Percentiles rank a stretch among this genome's conserved stretches.
Evolutionary conservation across 2,329 filamentous ascomycete species (phyloP).

Genomic region (Ophiostoma australiae): DNA sequence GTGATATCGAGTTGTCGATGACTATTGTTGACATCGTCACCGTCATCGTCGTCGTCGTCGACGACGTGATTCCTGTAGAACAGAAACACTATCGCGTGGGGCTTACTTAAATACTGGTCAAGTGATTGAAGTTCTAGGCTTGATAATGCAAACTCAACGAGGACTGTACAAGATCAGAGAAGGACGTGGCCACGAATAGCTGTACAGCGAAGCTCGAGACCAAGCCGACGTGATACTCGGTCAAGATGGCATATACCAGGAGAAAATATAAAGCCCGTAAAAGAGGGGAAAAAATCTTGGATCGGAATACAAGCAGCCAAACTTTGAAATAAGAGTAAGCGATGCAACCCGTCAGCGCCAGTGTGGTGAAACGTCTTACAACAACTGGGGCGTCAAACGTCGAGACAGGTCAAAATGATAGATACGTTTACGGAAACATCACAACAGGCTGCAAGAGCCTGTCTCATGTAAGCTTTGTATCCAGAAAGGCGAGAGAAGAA

Average conservation of each 20-base stretch:
- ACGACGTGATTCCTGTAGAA: background rate
- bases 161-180: background rate
- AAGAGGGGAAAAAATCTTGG: too few relatives aligned
- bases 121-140: too few relatives aligned
- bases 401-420: background rate
- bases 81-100: too few relatives aligned
- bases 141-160: too few relatives aligned
- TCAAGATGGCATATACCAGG: too few relatives aligned
- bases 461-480: background rate
- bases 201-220: background rate
- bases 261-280: too few relatives aligned
- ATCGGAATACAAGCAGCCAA: too few relatives aligned
- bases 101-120: too few relatives aligned
- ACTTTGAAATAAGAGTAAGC: background rate
- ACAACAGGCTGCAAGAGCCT: background rate
- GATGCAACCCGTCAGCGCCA: background rate
- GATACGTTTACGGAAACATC: background rate
- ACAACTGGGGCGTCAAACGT: background rate
- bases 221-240: background rate
- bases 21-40: too few relatives aligned
- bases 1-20: background rate
- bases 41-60: background rate
- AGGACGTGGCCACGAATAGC: background rate
- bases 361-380: slow-evolving; percentile 1
- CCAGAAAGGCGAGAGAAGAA: background rate